Conservation (phyloP, 148 eudicot genomes). For the Hydrangea macrophylla region DNA sequence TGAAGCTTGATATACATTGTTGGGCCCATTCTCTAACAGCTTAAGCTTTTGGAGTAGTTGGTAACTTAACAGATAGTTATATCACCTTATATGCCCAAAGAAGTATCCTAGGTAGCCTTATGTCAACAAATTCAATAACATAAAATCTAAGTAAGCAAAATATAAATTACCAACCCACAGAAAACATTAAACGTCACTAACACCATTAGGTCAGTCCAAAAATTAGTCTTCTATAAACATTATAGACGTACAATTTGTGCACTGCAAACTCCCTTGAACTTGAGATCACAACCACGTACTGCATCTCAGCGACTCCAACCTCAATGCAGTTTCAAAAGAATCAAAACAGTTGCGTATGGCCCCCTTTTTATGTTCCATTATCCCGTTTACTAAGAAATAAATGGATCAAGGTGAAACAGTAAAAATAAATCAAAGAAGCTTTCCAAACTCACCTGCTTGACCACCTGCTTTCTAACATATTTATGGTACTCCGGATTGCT, state of each 20-base stretch:
- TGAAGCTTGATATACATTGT: too few species aligned
- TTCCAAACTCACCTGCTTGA: slow-evolving; percentile 53
- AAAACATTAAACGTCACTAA: neutral
- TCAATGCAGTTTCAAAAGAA: neutral
- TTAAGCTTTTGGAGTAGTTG: too few species aligned
- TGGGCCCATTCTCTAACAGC: too few species aligned
- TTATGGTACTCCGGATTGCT: slow-evolving; percentile 69
- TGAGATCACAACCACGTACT: neutral
- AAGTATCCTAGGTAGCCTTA: neutral
- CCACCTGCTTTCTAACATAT: slow-evolving; percentile 58
- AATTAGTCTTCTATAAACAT: neutral
- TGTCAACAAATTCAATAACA: neutral
- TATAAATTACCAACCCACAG: neutral
- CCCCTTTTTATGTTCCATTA: neutral
- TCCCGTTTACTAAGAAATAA: neutral
- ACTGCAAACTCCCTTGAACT: neutral
- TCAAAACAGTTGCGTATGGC: neutral
- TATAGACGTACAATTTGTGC: neutral
- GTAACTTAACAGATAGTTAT: too few species aligned
- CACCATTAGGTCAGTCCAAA: neutral
- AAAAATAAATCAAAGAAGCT: neutral
- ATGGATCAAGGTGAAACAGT: neutral
- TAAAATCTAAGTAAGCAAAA: neutral
- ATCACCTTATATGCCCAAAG: neutral
- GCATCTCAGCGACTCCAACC: neutral